Percentiles rank a stretch among this genome's conserved stretches.
Conservation (phyloP, 2,329 filamentous ascomycete species). For the Ophiocordyceps camponoti-rufipedis region DNA sequence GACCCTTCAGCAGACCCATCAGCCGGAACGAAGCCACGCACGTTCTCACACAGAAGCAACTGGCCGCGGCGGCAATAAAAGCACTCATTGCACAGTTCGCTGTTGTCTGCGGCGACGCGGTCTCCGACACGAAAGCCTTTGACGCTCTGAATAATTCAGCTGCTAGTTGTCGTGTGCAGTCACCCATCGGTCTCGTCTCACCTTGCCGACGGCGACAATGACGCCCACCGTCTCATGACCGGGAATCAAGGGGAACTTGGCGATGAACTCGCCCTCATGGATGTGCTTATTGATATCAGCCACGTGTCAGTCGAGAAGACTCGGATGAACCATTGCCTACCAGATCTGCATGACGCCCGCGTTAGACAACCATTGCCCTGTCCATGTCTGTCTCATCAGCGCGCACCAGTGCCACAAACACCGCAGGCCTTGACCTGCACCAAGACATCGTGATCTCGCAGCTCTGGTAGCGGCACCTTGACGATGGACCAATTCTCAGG, state of each 20-base stretch:
- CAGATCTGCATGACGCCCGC: constrained; percentile 14
- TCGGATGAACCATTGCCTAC: constrained; percentile 6
- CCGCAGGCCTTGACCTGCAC: constrained; percentile 51
- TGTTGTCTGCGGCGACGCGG: constrained; percentile 45
- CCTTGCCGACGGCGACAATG: constrained; percentile 36
- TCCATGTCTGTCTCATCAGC: constrained; percentile 1
- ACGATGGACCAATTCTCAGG: constrained; percentile 42
- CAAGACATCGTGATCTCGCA: constrained; percentile 41
- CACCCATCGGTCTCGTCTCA: constrained; percentile 1
- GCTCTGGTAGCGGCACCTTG: constrained; percentile 39
- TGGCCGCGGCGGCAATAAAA: constrained; percentile 57
- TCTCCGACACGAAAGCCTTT: constrained; percentile 42
- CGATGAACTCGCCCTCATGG: constrained; percentile 50
- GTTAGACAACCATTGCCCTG: neutral
- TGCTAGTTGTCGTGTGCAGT: neutral
- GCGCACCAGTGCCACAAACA: constrained; percentile 38
- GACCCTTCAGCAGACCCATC: neutral
- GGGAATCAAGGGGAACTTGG: constrained; percentile 46
- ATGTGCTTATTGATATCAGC: constrained; percentile 24
- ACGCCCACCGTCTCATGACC: constrained; percentile 52
- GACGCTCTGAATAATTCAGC: constrained; percentile 22
- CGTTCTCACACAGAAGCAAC: constrained; percentile 47
- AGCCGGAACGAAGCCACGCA: constrained; percentile 5
- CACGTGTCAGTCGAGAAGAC: neutral
- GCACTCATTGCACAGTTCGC: constrained; percentile 51